Evolutionary conservation across 768 basidiomycete species (phyloP).

Genomic region (Polyporus arcularius): DNA sequence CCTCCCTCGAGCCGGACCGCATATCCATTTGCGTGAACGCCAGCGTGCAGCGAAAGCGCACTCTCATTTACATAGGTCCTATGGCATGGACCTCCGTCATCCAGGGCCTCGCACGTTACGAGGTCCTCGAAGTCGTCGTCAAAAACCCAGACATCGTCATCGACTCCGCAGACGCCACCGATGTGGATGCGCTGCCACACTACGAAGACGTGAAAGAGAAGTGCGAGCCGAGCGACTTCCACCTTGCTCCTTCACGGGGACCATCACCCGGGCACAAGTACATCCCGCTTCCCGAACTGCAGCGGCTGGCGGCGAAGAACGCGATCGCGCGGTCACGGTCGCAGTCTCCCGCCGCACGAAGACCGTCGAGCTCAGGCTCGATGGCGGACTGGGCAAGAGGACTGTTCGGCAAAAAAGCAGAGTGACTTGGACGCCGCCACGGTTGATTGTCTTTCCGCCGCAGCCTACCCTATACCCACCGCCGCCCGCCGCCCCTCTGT

Average conservation of each 20-base stretch:
- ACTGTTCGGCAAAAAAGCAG: constrained; percentile 2
- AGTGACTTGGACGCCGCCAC: too few relatives aligned
- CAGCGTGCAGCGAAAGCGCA: constrained; percentile 12
- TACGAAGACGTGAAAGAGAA: constrained; percentile 11
- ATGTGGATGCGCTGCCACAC: constrained; percentile 12
- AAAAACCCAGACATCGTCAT: neutral
- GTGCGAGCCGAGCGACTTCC: neutral
- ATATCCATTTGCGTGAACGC: constrained; percentile 29
- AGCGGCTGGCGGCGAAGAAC: neutral
- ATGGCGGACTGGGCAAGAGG: constrained; percentile 5
- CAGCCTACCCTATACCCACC: too few relatives aligned
- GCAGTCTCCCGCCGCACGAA: neutral
- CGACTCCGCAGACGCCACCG: neutral
- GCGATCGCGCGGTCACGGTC: neutral
- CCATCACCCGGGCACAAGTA: neutral
- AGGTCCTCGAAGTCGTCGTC: constrained; percentile 31
- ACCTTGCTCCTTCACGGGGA: constrained; percentile 9
- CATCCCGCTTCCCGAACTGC: too few relatives aligned
- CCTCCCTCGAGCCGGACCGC: constrained; percentile 12
- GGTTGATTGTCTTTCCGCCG: too few relatives aligned
- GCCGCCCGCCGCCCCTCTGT: too few relatives aligned
- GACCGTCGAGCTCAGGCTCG: neutral
- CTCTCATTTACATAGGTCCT: constrained; percentile 25
- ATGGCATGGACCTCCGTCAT: constrained; percentile 28
- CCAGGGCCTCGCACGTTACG: constrained; percentile 23